phyloP scores from a whole-genome alignment of 257 asterid species.

The Solanum piurae region DNA sequence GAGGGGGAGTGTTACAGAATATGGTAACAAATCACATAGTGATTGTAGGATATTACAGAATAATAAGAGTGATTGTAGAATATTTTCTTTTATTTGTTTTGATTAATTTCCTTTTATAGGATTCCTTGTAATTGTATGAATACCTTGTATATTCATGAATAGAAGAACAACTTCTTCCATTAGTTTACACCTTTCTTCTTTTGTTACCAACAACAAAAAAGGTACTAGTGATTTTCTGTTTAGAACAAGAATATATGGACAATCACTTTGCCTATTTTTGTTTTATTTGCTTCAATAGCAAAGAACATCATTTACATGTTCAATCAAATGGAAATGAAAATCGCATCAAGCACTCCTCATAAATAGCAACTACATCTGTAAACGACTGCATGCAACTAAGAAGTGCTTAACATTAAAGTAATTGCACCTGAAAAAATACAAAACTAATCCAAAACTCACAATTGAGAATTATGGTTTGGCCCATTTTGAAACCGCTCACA shows the following conservation, averaged over 20 bases:
- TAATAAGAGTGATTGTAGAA: background rate
- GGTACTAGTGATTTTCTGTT: background rate
- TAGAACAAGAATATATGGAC: background rate
- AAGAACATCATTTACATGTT: background rate
- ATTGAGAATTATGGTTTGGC: constrained; percentile 42
- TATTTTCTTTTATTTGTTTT: too few species aligned
- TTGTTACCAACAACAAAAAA: background rate
- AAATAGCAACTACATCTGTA: background rate
- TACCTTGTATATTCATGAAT: background rate
- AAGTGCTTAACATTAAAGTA: background rate
- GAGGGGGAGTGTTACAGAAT: background rate
- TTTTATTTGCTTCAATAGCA: background rate
- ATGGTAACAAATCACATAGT: background rate
- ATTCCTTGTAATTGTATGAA: background rate
- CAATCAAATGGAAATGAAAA: background rate
- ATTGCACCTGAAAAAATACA: background rate
- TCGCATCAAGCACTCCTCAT: background rate
- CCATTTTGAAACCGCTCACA: constrained; percentile 50
- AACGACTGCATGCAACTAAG: background rate
- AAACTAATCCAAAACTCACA: constrained; percentile 29
- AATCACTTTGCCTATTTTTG: background rate
- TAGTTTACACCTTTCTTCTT: background rate
- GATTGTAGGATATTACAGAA: background rate
- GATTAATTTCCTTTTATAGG: background rate
- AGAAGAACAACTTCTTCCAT: background rate